phyloP scores from a whole-genome alignment of 805 yeast genomes.

The Kazachstania kunashirensis region DNA sequence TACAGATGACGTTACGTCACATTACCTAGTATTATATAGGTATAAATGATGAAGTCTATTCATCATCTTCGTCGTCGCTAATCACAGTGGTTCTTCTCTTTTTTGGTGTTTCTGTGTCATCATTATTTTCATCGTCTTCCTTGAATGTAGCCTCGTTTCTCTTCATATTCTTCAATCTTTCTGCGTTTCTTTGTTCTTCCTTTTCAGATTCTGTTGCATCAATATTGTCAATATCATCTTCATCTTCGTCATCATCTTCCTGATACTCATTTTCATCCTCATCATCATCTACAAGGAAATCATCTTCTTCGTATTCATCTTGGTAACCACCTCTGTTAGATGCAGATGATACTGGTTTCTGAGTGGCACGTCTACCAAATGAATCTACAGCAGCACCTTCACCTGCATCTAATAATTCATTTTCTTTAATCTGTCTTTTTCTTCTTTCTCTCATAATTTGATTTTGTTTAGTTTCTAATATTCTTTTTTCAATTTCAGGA shows the following conservation, averaged over 20 bases:
- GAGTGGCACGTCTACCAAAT: constrained; percentile 12
- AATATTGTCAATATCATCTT: constrained; percentile 31
- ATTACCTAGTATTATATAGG: neutral
- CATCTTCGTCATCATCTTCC: constrained; percentile 24
- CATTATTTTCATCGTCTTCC: constrained; percentile 23
- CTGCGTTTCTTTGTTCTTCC: constrained; percentile 47
- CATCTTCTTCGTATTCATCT: constrained; percentile 30
- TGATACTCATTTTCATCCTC: constrained; percentile 23
- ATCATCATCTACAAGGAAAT: constrained; percentile 30
- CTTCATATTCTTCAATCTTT: constrained; percentile 46
- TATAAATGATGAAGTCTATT: neutral
- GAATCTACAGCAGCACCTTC: constrained; percentile 9
- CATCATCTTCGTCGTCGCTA: constrained; percentile 34
- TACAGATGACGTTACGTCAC: too few species aligned
- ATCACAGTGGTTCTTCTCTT: constrained; percentile 25
- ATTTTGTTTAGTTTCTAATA: constrained; percentile 56
- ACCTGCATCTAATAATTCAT: constrained; percentile 34
- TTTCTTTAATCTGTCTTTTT: constrained; percentile 46
- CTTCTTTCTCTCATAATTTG: constrained; percentile 58
- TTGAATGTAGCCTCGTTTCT: constrained; percentile 47
- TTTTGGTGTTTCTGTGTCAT: constrained; percentile 25
- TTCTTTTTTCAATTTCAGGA: constrained; percentile 59
- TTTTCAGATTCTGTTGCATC: constrained; percentile 39
- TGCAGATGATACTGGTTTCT: constrained; percentile 5
- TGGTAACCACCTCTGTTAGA: constrained; percentile 11